phyloP scores from a whole-genome alignment of 495 filamentous ascomycete genomes.

The Penicillium maclennaniae region DNA sequence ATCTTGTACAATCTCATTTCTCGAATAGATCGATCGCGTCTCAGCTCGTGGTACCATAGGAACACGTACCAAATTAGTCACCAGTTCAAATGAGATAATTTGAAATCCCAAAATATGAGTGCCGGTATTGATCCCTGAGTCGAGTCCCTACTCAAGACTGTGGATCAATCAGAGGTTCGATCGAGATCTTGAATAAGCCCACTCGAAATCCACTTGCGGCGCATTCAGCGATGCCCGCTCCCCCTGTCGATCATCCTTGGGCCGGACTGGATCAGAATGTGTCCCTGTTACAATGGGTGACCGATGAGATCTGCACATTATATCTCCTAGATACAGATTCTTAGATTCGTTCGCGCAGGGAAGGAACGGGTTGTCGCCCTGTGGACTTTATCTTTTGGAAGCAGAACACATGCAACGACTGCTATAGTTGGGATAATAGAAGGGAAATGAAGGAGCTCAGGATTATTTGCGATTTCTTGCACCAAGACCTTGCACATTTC shows the following conservation, averaged over 20 bases:
- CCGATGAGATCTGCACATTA: slow-evolving; percentile 9
- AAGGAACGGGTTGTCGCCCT: slow-evolving; percentile 12
- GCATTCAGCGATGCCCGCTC: neutral
- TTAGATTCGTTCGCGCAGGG: neutral
- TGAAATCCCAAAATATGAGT: too few relatives aligned
- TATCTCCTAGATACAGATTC: neutral
- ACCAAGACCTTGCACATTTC: too few relatives aligned
- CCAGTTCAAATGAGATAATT: too few relatives aligned
- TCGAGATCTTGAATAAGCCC: neutral
- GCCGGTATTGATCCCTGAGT: too few relatives aligned
- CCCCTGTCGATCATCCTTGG: slow-evolving; percentile 9
- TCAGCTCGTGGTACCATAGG: too few relatives aligned
- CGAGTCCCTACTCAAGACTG: too few relatives aligned
- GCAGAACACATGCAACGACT: neutral
- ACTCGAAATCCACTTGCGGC: too few relatives aligned
- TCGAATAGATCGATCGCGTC: too few relatives aligned
- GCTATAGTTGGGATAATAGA: neutral
- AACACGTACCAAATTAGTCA: too few relatives aligned
- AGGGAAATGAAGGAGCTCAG: too few relatives aligned
- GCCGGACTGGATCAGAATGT: neutral
- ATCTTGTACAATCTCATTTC: too few relatives aligned
- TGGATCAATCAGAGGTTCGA: neutral
- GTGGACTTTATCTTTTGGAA: neutral
- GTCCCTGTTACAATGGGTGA: slow-evolving; percentile 14
- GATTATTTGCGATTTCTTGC: too few relatives aligned